phyloP scores from a whole-genome alignment of 1,284 basidiomycete species.

The Fereydounia khargensis region DNA sequence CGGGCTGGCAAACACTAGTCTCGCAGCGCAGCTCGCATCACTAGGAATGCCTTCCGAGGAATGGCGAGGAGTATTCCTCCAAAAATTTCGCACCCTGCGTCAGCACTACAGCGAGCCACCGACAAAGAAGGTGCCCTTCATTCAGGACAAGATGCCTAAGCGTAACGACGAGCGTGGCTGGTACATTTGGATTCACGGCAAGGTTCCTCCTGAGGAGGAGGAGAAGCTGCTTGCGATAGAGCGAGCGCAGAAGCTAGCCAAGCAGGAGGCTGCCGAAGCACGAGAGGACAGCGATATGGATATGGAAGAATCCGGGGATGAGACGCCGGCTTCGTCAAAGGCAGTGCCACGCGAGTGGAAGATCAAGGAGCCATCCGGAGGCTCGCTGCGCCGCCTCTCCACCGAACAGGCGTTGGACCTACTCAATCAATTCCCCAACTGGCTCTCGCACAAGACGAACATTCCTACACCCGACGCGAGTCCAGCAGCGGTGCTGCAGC shows the following conservation, averaged over 20 bases:
- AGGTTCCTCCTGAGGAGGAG: conserved; percentile 3
- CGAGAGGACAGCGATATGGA: not conserved
- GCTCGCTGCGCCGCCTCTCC: conserved; percentile 9
- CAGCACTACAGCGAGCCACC: conserved; percentile 25
- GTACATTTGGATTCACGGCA: conserved; percentile 35
- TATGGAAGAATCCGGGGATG: not conserved
- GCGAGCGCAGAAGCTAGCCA: too few species aligned
- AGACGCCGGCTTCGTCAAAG: too few species aligned
- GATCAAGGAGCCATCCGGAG: conserved; percentile 11
- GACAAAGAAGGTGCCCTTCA: conserved; percentile 11
- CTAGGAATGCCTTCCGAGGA: conserved; percentile 23
- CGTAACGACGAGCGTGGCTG: conserved; percentile 16
- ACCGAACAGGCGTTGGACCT: conserved; percentile 31
- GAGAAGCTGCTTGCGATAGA: too few species aligned
- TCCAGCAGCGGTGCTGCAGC: conserved; percentile 60
- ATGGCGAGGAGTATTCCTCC: conserved; percentile 18
- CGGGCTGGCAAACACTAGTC: too few species aligned
- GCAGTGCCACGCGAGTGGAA: conserved; percentile 16
- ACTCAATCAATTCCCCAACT: conserved; percentile 25
- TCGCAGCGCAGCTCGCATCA: too few species aligned
- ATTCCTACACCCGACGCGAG: conserved; percentile 7
- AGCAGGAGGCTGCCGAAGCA: not conserved
- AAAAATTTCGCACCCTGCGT: conserved; percentile 14
- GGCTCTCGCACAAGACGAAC: conserved; percentile 14
- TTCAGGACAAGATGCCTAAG: conserved; percentile 19